phyloP scores from a whole-genome alignment of 441 rosid species.

The Cnidoscolus chayamansa region DNA sequence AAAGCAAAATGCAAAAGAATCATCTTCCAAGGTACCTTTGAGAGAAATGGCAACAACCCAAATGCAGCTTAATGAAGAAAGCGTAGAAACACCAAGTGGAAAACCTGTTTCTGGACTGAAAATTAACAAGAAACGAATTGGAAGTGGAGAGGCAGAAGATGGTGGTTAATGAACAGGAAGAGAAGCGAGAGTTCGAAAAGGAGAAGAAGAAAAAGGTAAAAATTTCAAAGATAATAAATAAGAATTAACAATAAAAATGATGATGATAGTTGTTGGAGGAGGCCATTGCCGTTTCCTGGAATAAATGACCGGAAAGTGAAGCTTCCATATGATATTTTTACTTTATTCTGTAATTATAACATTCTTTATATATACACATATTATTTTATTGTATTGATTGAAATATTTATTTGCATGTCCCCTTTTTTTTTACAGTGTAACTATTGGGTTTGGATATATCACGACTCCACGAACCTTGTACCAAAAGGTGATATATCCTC shows the following conservation, averaged over 20 bases:
- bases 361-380: neutral
- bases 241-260: conserved; percentile 1
- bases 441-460: conserved; percentile 1
- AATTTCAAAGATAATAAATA: conserved; percentile 24
- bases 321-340: neutral
- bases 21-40: conserved; percentile 12
- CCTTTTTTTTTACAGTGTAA: neutral
- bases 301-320: conserved; percentile 22
- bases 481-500: no score
- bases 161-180: neutral
- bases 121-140: neutral
- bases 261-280: conserved; percentile 13
- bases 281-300: neutral
- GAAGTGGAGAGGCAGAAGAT: neutral
- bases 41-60: conserved; percentile 11
- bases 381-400: neutral
- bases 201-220: conserved; percentile 1
- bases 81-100: neutral
- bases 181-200: conserved; percentile 2
- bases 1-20: neutral
- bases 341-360: conserved; percentile 10
- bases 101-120: neutral
- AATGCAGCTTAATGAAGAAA: conserved; percentile 17
- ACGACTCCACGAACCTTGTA: neutral
- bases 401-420: neutral